phyloP scores from a whole-genome alignment of 1,139 yeast genomes.

The Magnusiomyces ingens region DNA sequence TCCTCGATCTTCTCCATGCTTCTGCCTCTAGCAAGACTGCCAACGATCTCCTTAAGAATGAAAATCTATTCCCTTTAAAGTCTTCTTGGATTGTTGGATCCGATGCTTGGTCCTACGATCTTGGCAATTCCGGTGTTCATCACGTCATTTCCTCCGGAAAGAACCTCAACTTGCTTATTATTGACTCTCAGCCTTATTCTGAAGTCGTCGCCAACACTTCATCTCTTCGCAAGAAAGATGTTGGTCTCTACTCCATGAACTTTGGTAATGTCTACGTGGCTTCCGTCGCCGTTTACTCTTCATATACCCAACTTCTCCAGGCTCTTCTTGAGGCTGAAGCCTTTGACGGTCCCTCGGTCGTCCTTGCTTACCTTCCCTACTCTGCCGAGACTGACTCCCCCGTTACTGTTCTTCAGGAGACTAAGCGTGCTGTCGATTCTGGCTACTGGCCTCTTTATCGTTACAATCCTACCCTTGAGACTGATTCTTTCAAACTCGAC shows the following conservation, averaged over 20 bases:
- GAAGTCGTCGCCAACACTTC: constrained; percentile 29
- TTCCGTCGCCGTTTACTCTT: constrained; percentile 87
- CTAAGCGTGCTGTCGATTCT: constrained; percentile 82
- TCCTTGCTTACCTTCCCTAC: constrained; percentile 85
- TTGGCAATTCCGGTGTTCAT: constrained; percentile 90
- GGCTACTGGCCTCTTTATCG: constrained; percentile 97
- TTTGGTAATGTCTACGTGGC: constrained; percentile 89
- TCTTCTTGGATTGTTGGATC: constrained; percentile 87
- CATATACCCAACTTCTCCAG: constrained; percentile 87
- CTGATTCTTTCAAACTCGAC: constrained; percentile 66
- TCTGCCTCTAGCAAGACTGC: constrained; percentile 11
- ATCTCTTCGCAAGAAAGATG: constrained; percentile 70
- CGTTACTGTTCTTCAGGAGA: constrained; percentile 70
- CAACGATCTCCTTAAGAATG: constrained; percentile 38
- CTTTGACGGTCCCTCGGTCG: constrained; percentile 84
- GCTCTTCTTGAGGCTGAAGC: constrained; percentile 84
- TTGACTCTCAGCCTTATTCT: constrained; percentile 84
- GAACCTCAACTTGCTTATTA: constrained; percentile 76
- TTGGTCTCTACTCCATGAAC: constrained; percentile 93
- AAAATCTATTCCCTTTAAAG: constrained; percentile 41
- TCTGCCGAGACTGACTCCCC: constrained; percentile 60
- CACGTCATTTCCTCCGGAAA: constrained; percentile 68
- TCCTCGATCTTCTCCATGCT: constrained; percentile 39
- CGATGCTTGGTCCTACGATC: constrained; percentile 91
- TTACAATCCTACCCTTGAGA: constrained; percentile 57